Base-by-base conservation (phyloP, 352 stramenopile species). In the Salisapilia sapeloensis region DNA sequence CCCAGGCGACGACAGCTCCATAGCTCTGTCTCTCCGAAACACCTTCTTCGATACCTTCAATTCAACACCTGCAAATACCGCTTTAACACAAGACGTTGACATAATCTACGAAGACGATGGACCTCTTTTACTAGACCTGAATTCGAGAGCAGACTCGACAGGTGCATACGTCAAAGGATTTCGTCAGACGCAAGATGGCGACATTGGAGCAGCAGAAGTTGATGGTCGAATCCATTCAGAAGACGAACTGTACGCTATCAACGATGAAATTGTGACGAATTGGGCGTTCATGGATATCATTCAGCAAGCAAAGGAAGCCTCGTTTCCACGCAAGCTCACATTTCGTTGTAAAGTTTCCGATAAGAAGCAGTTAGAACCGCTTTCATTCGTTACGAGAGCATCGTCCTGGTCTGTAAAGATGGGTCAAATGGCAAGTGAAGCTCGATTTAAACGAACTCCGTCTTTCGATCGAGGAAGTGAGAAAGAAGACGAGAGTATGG, bases 111-210 rank as follows among this genome's bases (percentile, higher is more conserved):
- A 37, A 6, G 53, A 55, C 0, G 44, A 53, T 0, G 69, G 59
- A 0, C 63, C 72, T 4, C 35, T 87, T 15, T 81, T 60, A 33
- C 51, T 87, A 26, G 72, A 87, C 41, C 51, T 87, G 36, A 81
- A 72, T 50, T 87, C 72, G 3, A 55, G 66, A 25, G 46, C 60
- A 0, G 61, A 82, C n/a, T 63, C 63, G 4, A 65, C 51, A 15
- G 72, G 72, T 7, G 72, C 72, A 31, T 67, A 60, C 20, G 66
- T 87, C 18, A 84, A 81, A 38, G 51, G 58, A 9, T 87, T 87
- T 49, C 53, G 72, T 10, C 48, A 60, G n/a, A 65, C 56, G 48
- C 29, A 56, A 0, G 61, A 77, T n/a, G 63, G 63, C 3, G 29
- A 40, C 0, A 63, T 66, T 46, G 69, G 56, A 18, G 59, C 54